A percentile compares a stretch with the other conserved stretches of the same genome.
These are phyloP conservation scores for Xylaria castorea DNA, from an alignment of 495 filamentous ascomycete genomes.

Conservation along the genomic window DNA sequence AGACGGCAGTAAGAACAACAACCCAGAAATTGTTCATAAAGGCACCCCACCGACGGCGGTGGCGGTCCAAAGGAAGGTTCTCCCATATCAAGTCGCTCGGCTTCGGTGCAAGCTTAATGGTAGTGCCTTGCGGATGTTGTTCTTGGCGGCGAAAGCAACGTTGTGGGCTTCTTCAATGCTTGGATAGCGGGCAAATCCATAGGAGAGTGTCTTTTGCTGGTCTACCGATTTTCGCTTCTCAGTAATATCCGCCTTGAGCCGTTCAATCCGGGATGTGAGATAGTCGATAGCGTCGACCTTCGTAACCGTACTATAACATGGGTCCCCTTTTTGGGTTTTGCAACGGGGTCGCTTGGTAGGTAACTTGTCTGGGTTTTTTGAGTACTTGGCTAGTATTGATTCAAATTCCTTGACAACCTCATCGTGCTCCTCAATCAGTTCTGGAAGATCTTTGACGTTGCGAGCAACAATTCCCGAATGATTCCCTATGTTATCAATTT, in stretches of 20 bases:
- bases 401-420: constrained; percentile 72
- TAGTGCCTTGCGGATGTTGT: constrained; percentile 75
- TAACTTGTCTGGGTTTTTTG: constrained; percentile 74
- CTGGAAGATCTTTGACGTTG: constrained; percentile 77
- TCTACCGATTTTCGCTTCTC: constrained; percentile 73
- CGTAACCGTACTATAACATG: constrained; percentile 55
- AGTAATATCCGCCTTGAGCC: constrained; percentile 73
- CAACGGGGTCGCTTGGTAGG: constrained; percentile 72
- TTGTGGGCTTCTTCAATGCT: constrained; percentile 76
- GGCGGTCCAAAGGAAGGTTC: constrained; percentile 68
- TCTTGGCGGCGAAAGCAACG: constrained; percentile 70
- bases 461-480: constrained; percentile 74
- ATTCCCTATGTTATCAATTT: constrained; percentile 65
- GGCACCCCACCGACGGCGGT: constrained; percentile 65
- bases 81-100: constrained; percentile 86
- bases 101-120: constrained; percentile 70
- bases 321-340: constrained; percentile 66
- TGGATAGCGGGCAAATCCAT: constrained; percentile 82
- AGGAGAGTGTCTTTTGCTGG: constrained; percentile 76
- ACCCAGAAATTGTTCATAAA: constrained; percentile 76
- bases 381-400: constrained; percentile 73
- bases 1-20: constrained; percentile 69
- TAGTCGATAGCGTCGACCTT: constrained; percentile 86
- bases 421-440: constrained; percentile 76
- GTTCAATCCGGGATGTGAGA: constrained; percentile 71